A percentile compares a stretch with the other conserved stretches of the same genome.
Evolutionary conservation across 2,329 filamentous ascomycete genomes (phyloP).

Genomic region (Aspergillus glaucus): DNA sequence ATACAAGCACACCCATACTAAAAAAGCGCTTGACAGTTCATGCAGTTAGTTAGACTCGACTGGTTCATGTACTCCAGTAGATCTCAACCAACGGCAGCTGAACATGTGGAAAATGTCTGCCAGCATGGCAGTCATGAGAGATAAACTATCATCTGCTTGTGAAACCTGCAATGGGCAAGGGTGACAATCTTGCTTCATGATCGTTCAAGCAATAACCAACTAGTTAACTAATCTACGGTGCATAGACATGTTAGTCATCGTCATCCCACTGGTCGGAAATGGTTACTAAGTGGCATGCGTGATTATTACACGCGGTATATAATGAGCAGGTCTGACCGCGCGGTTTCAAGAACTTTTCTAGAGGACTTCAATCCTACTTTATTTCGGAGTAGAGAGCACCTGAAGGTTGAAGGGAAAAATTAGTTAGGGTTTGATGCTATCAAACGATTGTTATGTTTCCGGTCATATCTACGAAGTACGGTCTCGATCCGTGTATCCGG

Average conservation of each 20-base stretch:
- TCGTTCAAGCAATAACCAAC: too few relatives aligned
- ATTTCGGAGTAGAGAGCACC: not conserved
- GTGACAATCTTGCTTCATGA: not conserved
- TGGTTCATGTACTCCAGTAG: not conserved
- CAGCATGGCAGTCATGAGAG: slow-evolving; percentile 6
- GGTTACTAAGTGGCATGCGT: not conserved
- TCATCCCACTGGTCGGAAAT: not conserved
- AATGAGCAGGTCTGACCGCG: not conserved
- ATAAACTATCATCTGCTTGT: not conserved
- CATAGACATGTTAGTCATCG: not conserved
- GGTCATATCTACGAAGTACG: too few relatives aligned
- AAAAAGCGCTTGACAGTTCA: too few relatives aligned
- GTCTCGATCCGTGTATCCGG: too few relatives aligned
- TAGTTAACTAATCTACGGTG: not conserved
- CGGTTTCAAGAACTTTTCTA: not conserved
- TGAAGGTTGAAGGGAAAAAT: not conserved
- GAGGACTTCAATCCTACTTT: not conserved
- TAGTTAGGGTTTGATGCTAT: not conserved
- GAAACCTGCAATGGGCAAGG: not conserved
- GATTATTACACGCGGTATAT: not conserved
- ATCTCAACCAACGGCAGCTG: slow-evolving; percentile 9
- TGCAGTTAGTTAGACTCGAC: not conserved
- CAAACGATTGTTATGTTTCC: too few relatives aligned
- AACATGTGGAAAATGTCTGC: slow-evolving; percentile 11
- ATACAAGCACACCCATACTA: too few relatives aligned